Evolutionary conservation across 345 rosid species (phyloP), one percentile per base, ranked within the genome.

Genomic region (Eucalyptus dawsonii): DNA sequence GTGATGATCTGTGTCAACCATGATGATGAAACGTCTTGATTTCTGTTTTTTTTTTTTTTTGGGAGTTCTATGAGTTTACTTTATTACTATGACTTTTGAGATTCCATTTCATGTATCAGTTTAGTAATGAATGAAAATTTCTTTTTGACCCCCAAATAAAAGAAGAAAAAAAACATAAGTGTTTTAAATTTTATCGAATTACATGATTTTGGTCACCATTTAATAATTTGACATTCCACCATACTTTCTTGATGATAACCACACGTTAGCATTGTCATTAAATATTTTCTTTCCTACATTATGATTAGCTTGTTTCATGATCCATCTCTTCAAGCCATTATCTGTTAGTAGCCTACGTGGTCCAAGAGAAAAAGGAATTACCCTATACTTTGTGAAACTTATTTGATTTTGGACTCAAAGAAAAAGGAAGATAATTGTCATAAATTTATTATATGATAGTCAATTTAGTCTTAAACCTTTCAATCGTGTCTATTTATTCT

Each of bases 401-500:
- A 27, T 27, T 27, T 13, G 69, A 62, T 13, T 29, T 62, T 1
- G 69, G 34, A 6, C 1, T 6, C 14, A 3, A 29, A 62, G 34
- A 29, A 62, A 58, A 58, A 24, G 65, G 65, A 11, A 22, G 25
- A 54, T 54, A 54, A 54, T 54, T 8, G 11, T 54, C 60, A 4
- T 54, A 54, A 54, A 54, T 54, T 22, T 19, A 54, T 54, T 21
- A 2, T 9, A 54, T 8, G 11, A 11, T 21, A 19, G 3, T 19
- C 25, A 54, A 54, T 54, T 54, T 22, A 54, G 7, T 19, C 1
- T 22, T 54, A 54, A 54, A 54, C 25, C 2, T 21, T 54, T 21
- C 25, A 54, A 54, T 54, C 5, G 0, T 1, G 3, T 54, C 1
- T 0, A 54, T 21, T 54, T 22, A 54, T 11, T 8, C 27, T 54